phyloP scores from a whole-genome alignment of 345 rosid species.

The Heritiera fomes region DNA sequence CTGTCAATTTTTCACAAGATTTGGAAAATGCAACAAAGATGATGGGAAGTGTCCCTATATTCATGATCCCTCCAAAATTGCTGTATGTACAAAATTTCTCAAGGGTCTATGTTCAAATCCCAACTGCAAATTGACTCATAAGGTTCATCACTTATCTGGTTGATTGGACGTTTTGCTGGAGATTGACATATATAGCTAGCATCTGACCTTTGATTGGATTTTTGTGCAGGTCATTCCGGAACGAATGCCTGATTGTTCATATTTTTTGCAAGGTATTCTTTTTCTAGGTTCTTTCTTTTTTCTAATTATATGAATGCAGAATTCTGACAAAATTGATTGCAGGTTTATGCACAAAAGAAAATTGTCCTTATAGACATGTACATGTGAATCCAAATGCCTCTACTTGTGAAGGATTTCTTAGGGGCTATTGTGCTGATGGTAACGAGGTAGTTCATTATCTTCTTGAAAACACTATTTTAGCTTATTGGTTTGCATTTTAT shows the following conservation, averaged over 20 bases:
- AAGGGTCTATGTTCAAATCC: conserved; percentile 72
- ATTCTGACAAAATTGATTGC: conserved; percentile 33
- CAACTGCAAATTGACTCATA: conserved; percentile 90
- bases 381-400: conserved; percentile 83
- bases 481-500: neutral
- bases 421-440: conserved; percentile 92
- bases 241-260: conserved; percentile 98
- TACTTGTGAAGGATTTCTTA: conserved; percentile 79
- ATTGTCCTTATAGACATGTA: conserved; percentile 89
- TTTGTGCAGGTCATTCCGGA: conserved; percentile 88
- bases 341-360: conserved; percentile 87
- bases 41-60: conserved; percentile 89
- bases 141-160: conserved; percentile 51
- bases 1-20: conserved; percentile 96
- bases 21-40: conserved; percentile 94
- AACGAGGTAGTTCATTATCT: conserved; percentile 64
- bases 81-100: conserved; percentile 91
- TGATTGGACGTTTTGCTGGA: conserved; percentile 15
- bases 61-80: conserved; percentile 90
- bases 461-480: conserved; percentile 2
- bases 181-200: conserved; percentile 20
- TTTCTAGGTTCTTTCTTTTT: conserved; percentile 12
- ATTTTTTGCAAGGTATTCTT: conserved; percentile 76
- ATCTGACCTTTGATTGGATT: conserved; percentile 22
- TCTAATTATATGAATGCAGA: conserved; percentile 26